Conservation (phyloP, 2,329 filamentous ascomycete genomes). For the Hypoxylon sp. region DNA sequence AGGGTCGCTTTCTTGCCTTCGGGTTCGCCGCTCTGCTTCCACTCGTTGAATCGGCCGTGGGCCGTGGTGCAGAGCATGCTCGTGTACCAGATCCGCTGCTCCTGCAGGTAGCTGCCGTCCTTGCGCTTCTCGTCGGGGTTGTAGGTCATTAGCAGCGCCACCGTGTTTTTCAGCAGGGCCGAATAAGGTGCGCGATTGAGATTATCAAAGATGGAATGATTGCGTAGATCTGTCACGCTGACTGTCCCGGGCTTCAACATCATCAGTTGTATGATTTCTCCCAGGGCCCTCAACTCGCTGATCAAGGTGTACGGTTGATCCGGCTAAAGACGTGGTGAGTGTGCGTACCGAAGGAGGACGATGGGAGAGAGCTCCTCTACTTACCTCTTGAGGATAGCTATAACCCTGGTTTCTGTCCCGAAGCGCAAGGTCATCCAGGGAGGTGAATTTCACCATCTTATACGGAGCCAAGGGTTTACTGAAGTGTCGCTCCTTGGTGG, state of each 20-base stretch:
- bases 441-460: conserved; percentile 10
- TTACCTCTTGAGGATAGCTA: conserved; percentile 46
- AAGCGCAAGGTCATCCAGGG: conserved; percentile 38
- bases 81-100: conserved; percentile 33
- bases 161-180: conserved; percentile 40
- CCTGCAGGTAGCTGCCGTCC: conserved; percentile 5
- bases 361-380: not conserved
- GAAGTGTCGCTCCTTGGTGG: conserved; percentile 13
- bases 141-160: conserved; percentile 45
- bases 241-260: conserved; percentile 44
- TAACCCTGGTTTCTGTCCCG: conserved; percentile 33
- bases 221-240: conserved; percentile 36
- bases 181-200: conserved; percentile 39
- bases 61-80: conserved; percentile 33
- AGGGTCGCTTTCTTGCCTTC: conserved; percentile 17
- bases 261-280: conserved; percentile 49
- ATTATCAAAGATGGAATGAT: conserved; percentile 24
- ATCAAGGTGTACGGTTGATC: conserved; percentile 49
- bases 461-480: conserved; percentile 47
- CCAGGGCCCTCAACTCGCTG: conserved; percentile 49
- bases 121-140: conserved; percentile 38
- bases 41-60: conserved; percentile 2
- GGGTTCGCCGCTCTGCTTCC: conserved; percentile 5
- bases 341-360: not conserved
- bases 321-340: conserved; percentile 37